Evolutionary conservation across 176 grass and related monocot genomes (phyloP), one percentile per base, ranked within the genome.

Genomic region (Musa schizocarpa): DNA sequence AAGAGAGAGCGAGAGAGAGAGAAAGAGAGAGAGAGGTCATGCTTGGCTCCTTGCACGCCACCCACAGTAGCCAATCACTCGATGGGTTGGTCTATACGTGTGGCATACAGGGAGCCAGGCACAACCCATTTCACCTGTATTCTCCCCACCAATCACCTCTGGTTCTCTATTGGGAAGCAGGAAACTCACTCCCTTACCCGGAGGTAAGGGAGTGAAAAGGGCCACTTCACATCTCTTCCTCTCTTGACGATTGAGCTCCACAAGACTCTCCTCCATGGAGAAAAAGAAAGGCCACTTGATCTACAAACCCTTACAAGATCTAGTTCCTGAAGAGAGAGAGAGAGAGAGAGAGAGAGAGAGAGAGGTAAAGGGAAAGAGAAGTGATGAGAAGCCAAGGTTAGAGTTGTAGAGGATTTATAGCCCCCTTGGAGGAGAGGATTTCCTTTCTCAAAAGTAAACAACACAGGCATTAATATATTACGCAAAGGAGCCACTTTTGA

Each of bases 1-100:
- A 8, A 73, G 14, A 73, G 49, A 73, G 50, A 73, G 17, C 25
- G n/a, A 73, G 50, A 25, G 70, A 23, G 17, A 54, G 72, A 57
- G 71, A 69, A 13, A 49, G 66, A 48, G 27, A 49, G 67, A 70
- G 34, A 70, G 68, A 55, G 72, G 49, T 43, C 95, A 91, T 98
- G 95, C 95, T 98, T 98, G 90, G 90, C 90, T 93, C 90, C 75
- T 77, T 77, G 75, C 75, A 77, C 54, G 75, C 75, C 75, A 77
- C 75, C 75, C 75, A 53, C 55, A 77, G 43, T 53, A 77, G 75
- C 27, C 75, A 77, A 77, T 77, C 75, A 23, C 59, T 21, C 55
- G 5, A 77, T 65, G 48, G 61, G 65, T 77, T 77, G 75, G 21
- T 65, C 75, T 65, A 77, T 65, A 10, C 52, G 75, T 77, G 75